Percentiles rank a stretch among this genome's conserved stretches.
Evolutionary conservation across 352 stramenopile genomes (phyloP).

Genomic region (Phytophthora rubi): DNA sequence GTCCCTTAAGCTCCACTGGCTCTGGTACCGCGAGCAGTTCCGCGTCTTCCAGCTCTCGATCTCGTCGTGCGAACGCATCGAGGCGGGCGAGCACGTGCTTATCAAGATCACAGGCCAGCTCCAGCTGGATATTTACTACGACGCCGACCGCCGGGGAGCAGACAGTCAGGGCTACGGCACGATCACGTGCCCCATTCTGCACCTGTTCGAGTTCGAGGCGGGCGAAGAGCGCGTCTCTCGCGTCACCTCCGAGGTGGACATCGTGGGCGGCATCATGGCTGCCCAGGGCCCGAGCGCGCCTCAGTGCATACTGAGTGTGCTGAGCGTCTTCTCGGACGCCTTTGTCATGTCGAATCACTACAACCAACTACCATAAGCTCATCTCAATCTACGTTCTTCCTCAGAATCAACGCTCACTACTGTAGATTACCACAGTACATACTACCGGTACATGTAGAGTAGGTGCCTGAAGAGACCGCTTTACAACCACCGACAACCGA

Average conservation of each 20-base stretch:
- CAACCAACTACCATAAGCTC: not conserved
- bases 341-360: constrained; percentile 31
- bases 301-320: constrained; percentile 31
- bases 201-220: constrained; percentile 56
- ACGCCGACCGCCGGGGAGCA: constrained; percentile 8
- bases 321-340: constrained; percentile 27
- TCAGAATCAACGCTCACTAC: not conserved
- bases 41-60: constrained; percentile 47
- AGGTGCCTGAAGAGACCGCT: too few species aligned
- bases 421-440: too few species aligned
- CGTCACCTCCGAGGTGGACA: constrained; percentile 60
- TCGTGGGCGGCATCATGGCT: constrained; percentile 34
- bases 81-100: constrained; percentile 43
- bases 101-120: constrained; percentile 40
- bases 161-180: constrained; percentile 22
- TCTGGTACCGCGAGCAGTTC: constrained; percentile 55
- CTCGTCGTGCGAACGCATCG: constrained; percentile 36
- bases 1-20: constrained; percentile 48
- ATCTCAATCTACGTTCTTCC: not conserved
- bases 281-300: constrained; percentile 27
- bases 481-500: not conserved
- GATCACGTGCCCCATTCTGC: constrained; percentile 42
- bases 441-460: not conserved
- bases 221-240: constrained; percentile 32
- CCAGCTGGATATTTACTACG: constrained; percentile 27